Base-by-base conservation (phyloP, 2,329 filamentous ascomycete genomes). In the Monosporascus ibericus region DNA sequence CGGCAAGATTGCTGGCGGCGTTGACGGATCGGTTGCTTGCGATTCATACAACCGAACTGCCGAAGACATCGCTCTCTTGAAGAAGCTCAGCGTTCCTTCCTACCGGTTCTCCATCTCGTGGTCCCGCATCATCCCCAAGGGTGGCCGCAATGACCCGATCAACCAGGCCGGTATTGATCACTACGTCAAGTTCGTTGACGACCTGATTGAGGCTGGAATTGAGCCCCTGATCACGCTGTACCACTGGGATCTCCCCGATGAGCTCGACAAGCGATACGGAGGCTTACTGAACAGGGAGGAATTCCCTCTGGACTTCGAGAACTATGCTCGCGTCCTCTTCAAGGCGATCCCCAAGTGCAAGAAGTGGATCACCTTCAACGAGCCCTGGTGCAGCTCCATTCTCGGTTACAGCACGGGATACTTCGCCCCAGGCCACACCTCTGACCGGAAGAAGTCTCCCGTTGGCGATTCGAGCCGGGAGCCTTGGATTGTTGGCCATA, bases 291-390 rank as follows among this genome's bases (percentile, higher is more conserved):
- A 91, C 77, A 86, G 88, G 67, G 77, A 84, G 44, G 90, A 95
- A 72, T 95, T 94, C 69, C 84, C 88, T 3, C 80, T 85, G 53
- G 90, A 95, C 72, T 95, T 84, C 66, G 85, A 87, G 61, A 75
- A 86, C 71, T 95, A 92, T 66, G 87, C 90, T 9, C 84, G 86
- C 56, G 76, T 90, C 47, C 76, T 90, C 63, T 95, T 91, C 74
- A 78, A 86, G 66, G 81, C 84, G 1, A 77, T 95, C 48, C 80
- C 84, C 50, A 86, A 85, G 69, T 89, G 91, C 64, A 90, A 90
- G 75, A 79, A 89, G 72, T 95, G 90, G 90, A 89, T 92, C 69
- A 94, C 89, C 25, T 90, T 92, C 74, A 94, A 94, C 68, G 90
- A 95, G 75, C 90, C 90, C 3, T 94, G 88, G 84, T 95, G 89